Base-by-base conservation (phyloP, 768 basidiomycete genomes). In the Mycena sanguinolenta region DNA sequence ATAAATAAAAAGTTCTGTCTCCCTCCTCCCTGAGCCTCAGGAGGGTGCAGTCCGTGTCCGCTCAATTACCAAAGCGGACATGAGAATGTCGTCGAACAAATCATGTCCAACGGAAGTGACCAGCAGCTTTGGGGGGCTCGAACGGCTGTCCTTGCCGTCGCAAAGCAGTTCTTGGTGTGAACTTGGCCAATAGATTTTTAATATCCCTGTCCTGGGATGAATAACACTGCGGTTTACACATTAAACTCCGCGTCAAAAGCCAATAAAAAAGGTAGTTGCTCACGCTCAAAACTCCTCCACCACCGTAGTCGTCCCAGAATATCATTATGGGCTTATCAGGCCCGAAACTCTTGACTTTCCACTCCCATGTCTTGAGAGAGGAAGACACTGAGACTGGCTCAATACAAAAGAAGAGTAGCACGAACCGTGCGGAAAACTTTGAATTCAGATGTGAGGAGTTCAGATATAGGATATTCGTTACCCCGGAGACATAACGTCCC, bases 41-140 rank as follows among this genome's bases (percentile, higher is more conserved):
- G 67, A 65, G 34, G 82, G 81, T 32, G 81, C 79, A 39, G 83
- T 84, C 27, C 84, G 81, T 54, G 82, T 76, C 25, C 84, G 80
- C 67, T 84, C 83, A 32, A 84, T 78, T 49, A 84, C 79, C 30
- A 84, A 75, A 17, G 79, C 79, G n/a, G 82, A 84, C 61, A 86
- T 78, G 21, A 85, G 71, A 32, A 85, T 81, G 54, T 86, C 84
- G 61, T 85, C 85, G 53, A 85, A 77, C 58, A 74, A 76, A 53
- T 82, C 81, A 65, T 84, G 81, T 1, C 84, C 84, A 69, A 78
- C 73, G 1, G 84, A 81, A 28, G 81, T 79, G 21, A 85, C 78
- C 21, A 85, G 78, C 54, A 85, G 72, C n/a, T 63, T 80, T 81
- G 28, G 81, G 78, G 63, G 76, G 73, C 57, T 81, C 81, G 23